A percentile compares a stretch with the other conserved stretches of the same genome.
Evolutionary conservation across 345 rosid genomes (phyloP).

Genomic region (Brassica carinata): DNA sequence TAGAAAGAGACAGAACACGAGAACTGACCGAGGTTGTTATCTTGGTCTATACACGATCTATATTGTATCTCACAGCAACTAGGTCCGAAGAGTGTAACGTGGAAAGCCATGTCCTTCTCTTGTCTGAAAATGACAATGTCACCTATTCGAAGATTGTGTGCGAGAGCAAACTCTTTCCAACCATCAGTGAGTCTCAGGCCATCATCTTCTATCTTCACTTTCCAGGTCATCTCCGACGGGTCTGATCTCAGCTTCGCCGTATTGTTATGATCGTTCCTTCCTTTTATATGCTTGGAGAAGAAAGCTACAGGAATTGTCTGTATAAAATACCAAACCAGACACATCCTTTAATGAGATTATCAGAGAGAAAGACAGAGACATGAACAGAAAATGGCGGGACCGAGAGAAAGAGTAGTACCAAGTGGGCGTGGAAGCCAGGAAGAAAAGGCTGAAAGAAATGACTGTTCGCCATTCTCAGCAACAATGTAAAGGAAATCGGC

Average conservation of each 20-base stretch:
- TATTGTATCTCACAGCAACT: constrained; percentile 29
- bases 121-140: constrained; percentile 30
- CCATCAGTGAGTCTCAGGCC: constrained; percentile 21
- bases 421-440: constrained; percentile 13
- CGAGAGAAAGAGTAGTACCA: neutral
- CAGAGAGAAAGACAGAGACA: neutral
- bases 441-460: constrained; percentile 27
- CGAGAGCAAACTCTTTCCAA: constrained; percentile 27
- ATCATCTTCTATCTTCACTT: constrained; percentile 33
- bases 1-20: neutral
- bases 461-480: neutral
- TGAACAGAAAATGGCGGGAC: neutral
- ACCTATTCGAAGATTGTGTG: constrained; percentile 19
- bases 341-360: too few relatives aligned
- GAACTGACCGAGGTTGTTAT: neutral
- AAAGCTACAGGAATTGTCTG: constrained; percentile 25
- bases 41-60: neutral
- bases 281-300: neutral
- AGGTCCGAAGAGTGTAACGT: constrained; percentile 18
- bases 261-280: neutral
- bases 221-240: constrained; percentile 9
- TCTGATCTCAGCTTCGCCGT: constrained; percentile 9
- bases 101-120: constrained; percentile 11
- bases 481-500: neutral
- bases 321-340: neutral